phyloP scores from a whole-genome alignment of 169 alveolate species.

The Plasmodium coatneyi region DNA sequence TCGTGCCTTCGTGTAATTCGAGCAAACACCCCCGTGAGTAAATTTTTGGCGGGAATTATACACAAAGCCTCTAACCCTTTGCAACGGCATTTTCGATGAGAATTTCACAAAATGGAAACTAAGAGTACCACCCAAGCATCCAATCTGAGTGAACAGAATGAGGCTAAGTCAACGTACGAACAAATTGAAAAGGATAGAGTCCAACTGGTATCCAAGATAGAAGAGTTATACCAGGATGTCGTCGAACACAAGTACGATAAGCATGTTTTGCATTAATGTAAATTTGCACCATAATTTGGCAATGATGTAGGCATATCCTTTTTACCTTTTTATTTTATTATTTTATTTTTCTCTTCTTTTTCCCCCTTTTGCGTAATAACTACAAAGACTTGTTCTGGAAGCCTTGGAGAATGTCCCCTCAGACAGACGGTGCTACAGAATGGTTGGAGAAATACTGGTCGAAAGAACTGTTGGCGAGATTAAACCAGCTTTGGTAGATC shows the following conservation, averaged over 20 bases:
- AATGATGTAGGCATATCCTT: not conserved
- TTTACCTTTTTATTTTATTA: not conserved
- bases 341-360: not conserved
- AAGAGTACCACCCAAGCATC: conserved; percentile 1
- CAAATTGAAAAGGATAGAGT: conserved; percentile 82
- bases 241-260: conserved; percentile 85
- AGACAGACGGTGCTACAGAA: conserved; percentile 91
- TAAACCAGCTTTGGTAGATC: conserved; percentile 88
- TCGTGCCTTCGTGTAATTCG: conserved; percentile 20
- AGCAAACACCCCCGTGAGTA: not conserved
- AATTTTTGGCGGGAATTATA: not conserved
- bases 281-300: not conserved
- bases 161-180: conserved; percentile 55
- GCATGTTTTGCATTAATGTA: not conserved
- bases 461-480: conserved; percentile 92
- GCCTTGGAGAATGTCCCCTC: conserved; percentile 87
- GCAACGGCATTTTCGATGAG: conserved; percentile 11
- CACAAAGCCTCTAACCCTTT: not conserved
- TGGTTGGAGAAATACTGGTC: conserved; percentile 92
- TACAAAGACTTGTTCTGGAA: conserved; percentile 87
- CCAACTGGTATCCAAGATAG: conserved; percentile 78
- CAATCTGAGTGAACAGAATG: conserved; percentile 1
- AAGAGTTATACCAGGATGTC: conserved; percentile 88
- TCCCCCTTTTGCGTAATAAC: not conserved
- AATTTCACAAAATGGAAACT: conserved; percentile 46